These are phyloP conservation scores for Huiozyma naganishii DNA, from an alignment of 805 yeast species.

Conservation along the genomic window DNA sequence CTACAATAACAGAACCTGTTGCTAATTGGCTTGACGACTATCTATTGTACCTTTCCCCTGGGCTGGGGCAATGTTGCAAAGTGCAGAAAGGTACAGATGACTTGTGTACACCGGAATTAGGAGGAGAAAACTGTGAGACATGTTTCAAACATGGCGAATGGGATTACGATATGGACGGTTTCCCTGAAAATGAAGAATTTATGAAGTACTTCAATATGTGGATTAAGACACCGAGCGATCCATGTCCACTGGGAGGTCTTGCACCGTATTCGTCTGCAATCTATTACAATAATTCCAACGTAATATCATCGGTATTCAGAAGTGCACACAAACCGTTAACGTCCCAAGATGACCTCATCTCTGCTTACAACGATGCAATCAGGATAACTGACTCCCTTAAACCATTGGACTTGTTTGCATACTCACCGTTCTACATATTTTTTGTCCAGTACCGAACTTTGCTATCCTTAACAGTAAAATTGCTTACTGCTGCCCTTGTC, in stretches of 20 bases:
- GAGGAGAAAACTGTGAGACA: slow-evolving; percentile 59
- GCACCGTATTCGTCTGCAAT: slow-evolving; percentile 74
- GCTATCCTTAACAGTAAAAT: slow-evolving; percentile 42
- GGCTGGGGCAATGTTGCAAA: slow-evolving; percentile 76
- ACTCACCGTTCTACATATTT: slow-evolving; percentile 85
- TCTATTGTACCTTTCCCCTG: slow-evolving; percentile 77
- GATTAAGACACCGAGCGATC: slow-evolving; percentile 76
- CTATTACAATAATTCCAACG: slow-evolving; percentile 31
- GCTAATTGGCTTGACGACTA: slow-evolving; percentile 93
- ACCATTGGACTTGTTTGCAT: slow-evolving; percentile 64
- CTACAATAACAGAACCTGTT: slow-evolving; percentile 68
- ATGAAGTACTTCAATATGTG: slow-evolving; percentile 65
- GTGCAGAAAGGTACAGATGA: slow-evolving; percentile 45
- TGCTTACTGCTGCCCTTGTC: slow-evolving; percentile 42
- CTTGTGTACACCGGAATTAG: slow-evolving; percentile 48
- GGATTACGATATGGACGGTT: slow-evolving; percentile 65
- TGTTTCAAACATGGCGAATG: slow-evolving; percentile 61
- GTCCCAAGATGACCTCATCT: slow-evolving; percentile 76
- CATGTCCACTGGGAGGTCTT: slow-evolving; percentile 91
- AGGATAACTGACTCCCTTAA: slow-evolving; percentile 53
- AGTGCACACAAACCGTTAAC: slow-evolving; percentile 69
- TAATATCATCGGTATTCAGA: slow-evolving; percentile 60
- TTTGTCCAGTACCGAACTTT: slow-evolving; percentile 80
- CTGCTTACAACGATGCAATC: slow-evolving; percentile 62
- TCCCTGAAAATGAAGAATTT: slow-evolving; percentile 68